These are phyloP conservation scores for Tetraselmis striata DNA, from an alignment of 139 green algal genomes.

Conservation along the genomic window DNA sequence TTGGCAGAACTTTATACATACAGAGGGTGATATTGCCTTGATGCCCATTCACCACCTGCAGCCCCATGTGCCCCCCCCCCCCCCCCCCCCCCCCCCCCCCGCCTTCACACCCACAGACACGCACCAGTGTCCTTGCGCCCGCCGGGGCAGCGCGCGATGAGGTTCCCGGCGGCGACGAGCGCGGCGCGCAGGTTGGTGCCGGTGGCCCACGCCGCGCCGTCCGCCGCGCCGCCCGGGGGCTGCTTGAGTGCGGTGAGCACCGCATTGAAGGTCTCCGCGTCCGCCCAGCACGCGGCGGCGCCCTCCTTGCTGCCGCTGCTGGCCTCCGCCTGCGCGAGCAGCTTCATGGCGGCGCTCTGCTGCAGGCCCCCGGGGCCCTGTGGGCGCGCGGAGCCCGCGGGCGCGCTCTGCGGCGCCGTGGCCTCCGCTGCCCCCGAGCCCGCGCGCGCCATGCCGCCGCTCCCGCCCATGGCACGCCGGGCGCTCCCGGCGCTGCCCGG, in stretches of 20 bases:
- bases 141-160: not conserved
- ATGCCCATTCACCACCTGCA: too few relatives aligned
- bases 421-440: too few relatives aligned
- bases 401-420: not conserved
- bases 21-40: too few relatives aligned
- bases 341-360: not conserved
- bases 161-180: not conserved
- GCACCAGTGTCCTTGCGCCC: not conserved
- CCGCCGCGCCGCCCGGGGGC: not conserved
- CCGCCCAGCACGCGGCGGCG: constrained; percentile 19
- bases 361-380: not conserved
- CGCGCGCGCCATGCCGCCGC: too few relatives aligned
- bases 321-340: not conserved
- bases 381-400: not conserved
- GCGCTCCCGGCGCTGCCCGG: not conserved
- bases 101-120: too few relatives aligned
- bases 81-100: too few relatives aligned
- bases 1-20: too few relatives aligned
- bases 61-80: too few relatives aligned
- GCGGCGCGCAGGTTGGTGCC: not conserved
- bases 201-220: not conserved
- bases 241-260: not conserved
- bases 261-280: constrained; percentile 14
- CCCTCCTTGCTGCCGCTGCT: not conserved
- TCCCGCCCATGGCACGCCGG: too few relatives aligned